Conservation (phyloP, 2,329 filamentous ascomycete genomes). For the Malbranchea zuffiana region DNA sequence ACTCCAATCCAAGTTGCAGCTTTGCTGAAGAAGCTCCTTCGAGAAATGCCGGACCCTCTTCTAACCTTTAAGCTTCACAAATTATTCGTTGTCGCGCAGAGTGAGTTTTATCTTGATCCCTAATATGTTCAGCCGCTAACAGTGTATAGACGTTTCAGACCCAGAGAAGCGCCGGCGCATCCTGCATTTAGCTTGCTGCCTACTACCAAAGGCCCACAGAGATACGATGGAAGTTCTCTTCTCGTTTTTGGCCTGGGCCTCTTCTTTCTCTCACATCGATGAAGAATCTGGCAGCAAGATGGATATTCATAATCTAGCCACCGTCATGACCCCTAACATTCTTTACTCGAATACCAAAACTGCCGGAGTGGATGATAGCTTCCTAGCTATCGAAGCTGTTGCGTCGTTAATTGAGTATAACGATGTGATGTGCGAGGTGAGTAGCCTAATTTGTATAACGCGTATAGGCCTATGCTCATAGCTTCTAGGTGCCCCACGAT, state of each 20-base stretch:
- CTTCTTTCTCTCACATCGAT: conserved; percentile 92
- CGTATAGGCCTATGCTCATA: conserved; percentile 4
- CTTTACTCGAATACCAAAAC: conserved; percentile 48
- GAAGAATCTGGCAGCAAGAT: conserved; percentile 97
- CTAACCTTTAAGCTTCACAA: conserved; percentile 91
- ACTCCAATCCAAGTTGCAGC: conserved; percentile 90
- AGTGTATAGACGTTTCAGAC: conserved; percentile 57
- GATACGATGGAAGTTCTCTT: conserved; percentile 94
- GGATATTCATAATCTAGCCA: conserved; percentile 95
- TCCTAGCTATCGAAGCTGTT: conserved; percentile 86
- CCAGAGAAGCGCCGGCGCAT: conserved; percentile 71
- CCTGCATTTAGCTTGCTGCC: conserved; percentile 80
- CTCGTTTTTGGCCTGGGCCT: conserved; percentile 92
- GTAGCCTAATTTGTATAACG: neutral
- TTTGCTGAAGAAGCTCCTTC: conserved; percentile 85
- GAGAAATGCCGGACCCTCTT: conserved; percentile 86
- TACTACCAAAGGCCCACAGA: conserved; percentile 82
- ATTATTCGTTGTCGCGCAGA: conserved; percentile 81
- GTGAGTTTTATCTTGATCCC: conserved; percentile 32
- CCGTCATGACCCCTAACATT: conserved; percentile 94
- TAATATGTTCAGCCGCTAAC: conserved; percentile 2
- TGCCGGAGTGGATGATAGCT: conserved; percentile 72
- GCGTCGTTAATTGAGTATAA: conserved; percentile 85
- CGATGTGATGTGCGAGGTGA: conserved; percentile 90
- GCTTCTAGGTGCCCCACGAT: conserved; percentile 79